These are phyloP conservation scores for Fraxinus excelsior DNA, from an alignment of 257 asterid genomes.

Conservation along the genomic window DNA sequence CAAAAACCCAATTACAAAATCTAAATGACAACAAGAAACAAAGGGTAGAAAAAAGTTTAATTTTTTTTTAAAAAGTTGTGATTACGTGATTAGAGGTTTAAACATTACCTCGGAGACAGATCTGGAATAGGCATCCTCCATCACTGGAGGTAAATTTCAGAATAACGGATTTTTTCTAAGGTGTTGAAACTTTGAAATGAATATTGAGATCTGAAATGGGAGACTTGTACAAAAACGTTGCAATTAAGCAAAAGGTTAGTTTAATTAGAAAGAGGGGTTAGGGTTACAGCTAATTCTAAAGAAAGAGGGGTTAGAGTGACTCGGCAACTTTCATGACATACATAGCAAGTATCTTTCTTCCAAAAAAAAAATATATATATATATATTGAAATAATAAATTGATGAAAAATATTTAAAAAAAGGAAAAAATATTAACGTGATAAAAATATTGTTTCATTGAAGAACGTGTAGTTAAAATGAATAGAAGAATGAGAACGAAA, in stretches of 20 bases:
- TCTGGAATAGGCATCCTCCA: conserved; percentile 95
- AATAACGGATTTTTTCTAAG: not conserved
- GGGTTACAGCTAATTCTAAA: not conserved
- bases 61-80: not conserved
- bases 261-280: not conserved
- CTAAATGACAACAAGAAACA: not conserved
- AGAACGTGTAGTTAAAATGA: too few relatives aligned
- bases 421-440: too few relatives aligned
- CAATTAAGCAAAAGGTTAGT: not conserved
- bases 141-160: conserved; percentile 18
- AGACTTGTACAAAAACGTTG: not conserved
- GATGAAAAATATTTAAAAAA: too few relatives aligned
- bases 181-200: not conserved
- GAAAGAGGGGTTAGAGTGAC: too few relatives aligned
- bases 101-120: conserved; percentile 67
- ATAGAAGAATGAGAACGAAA: too few relatives aligned
- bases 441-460: too few relatives aligned
- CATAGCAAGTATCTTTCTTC: too few relatives aligned
- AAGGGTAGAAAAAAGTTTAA: not conserved
- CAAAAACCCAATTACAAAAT: conserved; percentile 15
- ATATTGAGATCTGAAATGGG: not conserved
- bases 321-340: too few relatives aligned
- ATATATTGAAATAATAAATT: too few relatives aligned
- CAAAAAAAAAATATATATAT: too few relatives aligned
- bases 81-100: conserved; percentile 10